phyloP scores from a whole-genome alignment of 371 early-diverging fungal species.

The Fennellomyces sp. region DNA sequence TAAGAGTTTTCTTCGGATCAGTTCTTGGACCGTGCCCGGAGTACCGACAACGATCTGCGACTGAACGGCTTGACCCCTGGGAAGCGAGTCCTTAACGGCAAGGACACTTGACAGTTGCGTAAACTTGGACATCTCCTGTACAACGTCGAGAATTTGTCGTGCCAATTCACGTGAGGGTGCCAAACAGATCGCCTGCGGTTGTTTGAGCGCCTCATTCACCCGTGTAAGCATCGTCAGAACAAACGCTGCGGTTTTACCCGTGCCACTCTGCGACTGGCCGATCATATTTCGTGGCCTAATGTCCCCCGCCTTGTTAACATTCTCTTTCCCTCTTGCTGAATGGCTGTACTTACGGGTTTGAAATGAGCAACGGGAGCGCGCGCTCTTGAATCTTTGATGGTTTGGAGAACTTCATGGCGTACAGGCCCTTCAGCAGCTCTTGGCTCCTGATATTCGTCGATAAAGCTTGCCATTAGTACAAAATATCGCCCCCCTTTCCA shows the following conservation, averaged over 20 bases:
- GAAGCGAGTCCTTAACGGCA: slow-evolving; percentile 76
- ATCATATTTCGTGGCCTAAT: slow-evolving; percentile 50
- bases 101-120: slow-evolving; percentile 74
- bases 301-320: background rate
- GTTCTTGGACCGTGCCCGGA: slow-evolving; percentile 89
- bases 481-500: background rate
- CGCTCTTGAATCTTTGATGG: slow-evolving; percentile 97
- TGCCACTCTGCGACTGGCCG: slow-evolving; percentile 55
- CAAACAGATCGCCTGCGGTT: slow-evolving; percentile 86
- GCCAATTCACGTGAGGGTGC: slow-evolving; percentile 98
- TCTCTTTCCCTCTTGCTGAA: background rate
- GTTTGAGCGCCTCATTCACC: slow-evolving; percentile 54
- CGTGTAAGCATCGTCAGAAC: slow-evolving; percentile 87
- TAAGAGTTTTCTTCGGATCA: slow-evolving; percentile 66
- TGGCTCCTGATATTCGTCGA: slow-evolving; percentile 42
- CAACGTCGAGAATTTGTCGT: slow-evolving; percentile 93
- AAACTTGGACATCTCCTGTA: slow-evolving; percentile 87
- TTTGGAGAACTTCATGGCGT: slow-evolving; percentile 90
- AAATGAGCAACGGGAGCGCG: slow-evolving; percentile 88
- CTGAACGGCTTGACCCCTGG: slow-evolving; percentile 49
- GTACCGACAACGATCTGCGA: slow-evolving; percentile 95
- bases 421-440: slow-evolving; percentile 90
- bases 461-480: background rate
- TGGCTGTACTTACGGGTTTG: slow-evolving; percentile 68
- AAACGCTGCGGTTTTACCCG: slow-evolving; percentile 98